phyloP scores from a whole-genome alignment of 2,329 filamentous ascomycete genomes.

The Trichophyton simii region DNA sequence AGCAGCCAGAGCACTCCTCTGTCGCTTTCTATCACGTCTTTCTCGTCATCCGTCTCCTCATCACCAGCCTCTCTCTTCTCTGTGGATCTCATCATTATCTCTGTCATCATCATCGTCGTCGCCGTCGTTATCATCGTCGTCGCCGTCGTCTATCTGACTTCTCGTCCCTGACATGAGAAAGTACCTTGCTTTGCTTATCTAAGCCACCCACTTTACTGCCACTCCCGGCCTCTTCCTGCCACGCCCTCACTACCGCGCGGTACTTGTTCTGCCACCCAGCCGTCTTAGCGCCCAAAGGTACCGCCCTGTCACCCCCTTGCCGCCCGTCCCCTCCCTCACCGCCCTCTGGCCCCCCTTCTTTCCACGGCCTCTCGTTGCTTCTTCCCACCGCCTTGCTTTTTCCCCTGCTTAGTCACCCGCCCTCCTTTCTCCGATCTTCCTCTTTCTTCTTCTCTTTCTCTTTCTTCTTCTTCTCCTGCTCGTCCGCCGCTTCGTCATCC shows the following conservation, averaged over 20 bases:
- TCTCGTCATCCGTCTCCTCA: too few species aligned
- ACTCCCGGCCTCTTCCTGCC: neutral
- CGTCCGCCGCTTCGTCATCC: conserved; percentile 13
- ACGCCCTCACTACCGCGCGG: neutral
- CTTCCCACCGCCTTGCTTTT: neutral
- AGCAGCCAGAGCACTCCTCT: too few species aligned
- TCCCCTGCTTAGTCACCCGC: neutral
- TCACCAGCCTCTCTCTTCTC: too few species aligned
- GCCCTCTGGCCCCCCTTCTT: neutral
- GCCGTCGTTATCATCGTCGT: too few species aligned
- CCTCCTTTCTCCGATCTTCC: neutral
- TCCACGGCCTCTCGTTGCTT: neutral
- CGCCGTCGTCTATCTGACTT: too few species aligned
- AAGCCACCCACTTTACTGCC: neutral
- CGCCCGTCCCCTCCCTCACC: neutral
- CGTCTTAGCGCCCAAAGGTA: neutral
- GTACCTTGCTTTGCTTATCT: neutral
- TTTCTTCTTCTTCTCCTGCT: conserved; percentile 13
- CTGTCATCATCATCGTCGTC: too few species aligned
- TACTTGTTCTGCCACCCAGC: neutral
- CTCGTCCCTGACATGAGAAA: neutral
- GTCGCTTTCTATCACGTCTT: too few species aligned
- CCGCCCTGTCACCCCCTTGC: neutral
- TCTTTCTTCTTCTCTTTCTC: neutral
- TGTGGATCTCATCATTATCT: too few species aligned